Evolutionary conservation across 2,329 filamentous ascomycete species (phyloP), one percentile per base, ranked within the genome.

Genomic region (Xylaria sp.): DNA sequence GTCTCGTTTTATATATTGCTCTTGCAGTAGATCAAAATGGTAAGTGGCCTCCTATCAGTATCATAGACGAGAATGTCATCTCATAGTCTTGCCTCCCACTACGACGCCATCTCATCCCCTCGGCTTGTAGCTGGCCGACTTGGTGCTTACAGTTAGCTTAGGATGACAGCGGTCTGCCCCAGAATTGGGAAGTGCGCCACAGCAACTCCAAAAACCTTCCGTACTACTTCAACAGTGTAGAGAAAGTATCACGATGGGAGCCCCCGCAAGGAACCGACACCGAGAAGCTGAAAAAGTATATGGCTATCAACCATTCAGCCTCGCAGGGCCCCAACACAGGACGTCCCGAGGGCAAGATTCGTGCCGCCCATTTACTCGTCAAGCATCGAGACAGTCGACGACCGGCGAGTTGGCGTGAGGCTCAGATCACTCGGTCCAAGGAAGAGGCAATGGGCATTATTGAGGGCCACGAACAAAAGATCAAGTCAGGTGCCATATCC

Each of bases 131-230:
- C 48, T 28, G 15, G 45, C 32, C 36, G 36, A 30, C 41, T 15
- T 52, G 25, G 25, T 30, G 36, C 64, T 72, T 32, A 72, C 66
- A 62, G 20, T 56, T 30, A 20, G 25, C 39, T 20, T 68, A 91
- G 89, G 83, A 87, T 77, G 91, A 94, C 65, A 90, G 91, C 74
- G 95, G 95, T 79, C 89, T 97, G 71, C 94, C 94, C 70, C 81
- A 89, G 58, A 89, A 90, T 80, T 97, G 95, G 94, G 96, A 98
- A 84, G 93, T 99, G 78, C 93, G 96, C 80, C 93, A 97, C 84
- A 97, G 93, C 81, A 97, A 97, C 85, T 97, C 93, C 81, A 98
- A 97, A 85, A 97, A 97, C 83, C 91, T 98, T 41, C 96, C 96
- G 43, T 99, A 99, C 86, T 99, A 98, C 85, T 98, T 97, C 91